These are phyloP conservation scores for Diaporthe aspalathi DNA, from an alignment of 2,329 filamentous ascomycete species.

Conservation along the genomic window DNA sequence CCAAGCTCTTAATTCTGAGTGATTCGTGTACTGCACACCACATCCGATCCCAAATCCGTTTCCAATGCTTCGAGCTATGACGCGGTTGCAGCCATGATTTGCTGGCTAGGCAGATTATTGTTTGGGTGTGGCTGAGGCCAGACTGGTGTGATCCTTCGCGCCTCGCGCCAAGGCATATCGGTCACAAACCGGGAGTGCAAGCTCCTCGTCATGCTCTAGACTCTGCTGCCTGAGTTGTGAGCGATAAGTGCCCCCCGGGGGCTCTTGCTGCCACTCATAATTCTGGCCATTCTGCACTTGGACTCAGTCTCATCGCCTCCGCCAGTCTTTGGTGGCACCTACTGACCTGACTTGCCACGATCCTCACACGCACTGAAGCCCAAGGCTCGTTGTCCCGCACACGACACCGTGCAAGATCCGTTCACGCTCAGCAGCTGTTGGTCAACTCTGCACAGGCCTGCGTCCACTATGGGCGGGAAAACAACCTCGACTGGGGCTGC, in stretches of 20 bases:
- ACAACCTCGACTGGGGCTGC: background rate
- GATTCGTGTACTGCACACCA: conserved; percentile 7
- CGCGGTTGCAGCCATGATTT: background rate
- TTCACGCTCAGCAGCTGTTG: too few species aligned
- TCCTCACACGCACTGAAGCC: background rate
- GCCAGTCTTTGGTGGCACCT: background rate
- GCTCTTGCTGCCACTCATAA: too few species aligned
- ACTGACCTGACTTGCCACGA: too few species aligned
- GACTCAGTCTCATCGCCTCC: background rate
- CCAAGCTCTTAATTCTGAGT: background rate
- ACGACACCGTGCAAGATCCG: background rate
- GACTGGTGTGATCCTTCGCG: conserved; percentile 17
- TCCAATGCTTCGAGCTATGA: background rate
- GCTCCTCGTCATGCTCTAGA: background rate
- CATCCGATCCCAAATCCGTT: background rate
- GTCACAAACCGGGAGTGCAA: background rate
- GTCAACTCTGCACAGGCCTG: background rate
- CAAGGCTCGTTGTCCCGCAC: background rate
- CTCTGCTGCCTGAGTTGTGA: background rate
- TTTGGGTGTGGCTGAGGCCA: conserved; percentile 5
- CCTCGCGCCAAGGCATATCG: conserved; percentile 5
- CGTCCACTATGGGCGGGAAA: background rate
- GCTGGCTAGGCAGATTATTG: conserved; percentile 1
- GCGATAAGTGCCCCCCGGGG: too few species aligned
- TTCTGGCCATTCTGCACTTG: too few species aligned